Percentiles rank a stretch among this genome's conserved stretches.
phyloP scores from a whole-genome alignment of 2,329 filamentous ascomycete genomes.

The Atkinsonella texensis region DNA sequence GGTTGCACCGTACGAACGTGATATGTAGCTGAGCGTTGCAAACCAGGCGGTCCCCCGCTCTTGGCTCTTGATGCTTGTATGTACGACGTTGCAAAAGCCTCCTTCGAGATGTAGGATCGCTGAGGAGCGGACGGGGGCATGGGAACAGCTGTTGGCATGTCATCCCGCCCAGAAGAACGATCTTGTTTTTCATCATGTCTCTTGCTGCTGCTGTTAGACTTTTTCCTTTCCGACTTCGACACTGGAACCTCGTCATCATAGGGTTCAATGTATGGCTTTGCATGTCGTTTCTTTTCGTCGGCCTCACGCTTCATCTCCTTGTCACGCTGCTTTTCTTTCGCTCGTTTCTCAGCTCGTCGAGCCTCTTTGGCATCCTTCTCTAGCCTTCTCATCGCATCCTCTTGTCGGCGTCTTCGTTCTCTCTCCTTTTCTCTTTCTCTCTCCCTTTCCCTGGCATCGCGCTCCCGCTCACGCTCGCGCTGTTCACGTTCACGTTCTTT shows the following conservation, averaged over 20 bases:
- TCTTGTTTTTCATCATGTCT: conserved; percentile 27
- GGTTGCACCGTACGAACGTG: conserved; percentile 14
- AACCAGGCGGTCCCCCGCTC: conserved; percentile 5
- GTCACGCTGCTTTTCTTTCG: conserved; percentile 22
- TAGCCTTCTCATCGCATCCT: conserved; percentile 16
- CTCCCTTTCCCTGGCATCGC: neutral
- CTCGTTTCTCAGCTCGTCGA: conserved; percentile 23
- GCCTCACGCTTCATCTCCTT: conserved; percentile 26
- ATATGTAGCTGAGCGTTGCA: conserved; percentile 13
- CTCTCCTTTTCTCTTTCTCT: conserved; percentile 7
- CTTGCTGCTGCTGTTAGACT: conserved; percentile 23
- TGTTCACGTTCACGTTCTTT: conserved; percentile 12
- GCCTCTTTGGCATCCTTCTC: conserved; percentile 22
- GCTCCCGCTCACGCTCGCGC: conserved; percentile 10
- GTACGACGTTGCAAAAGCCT: conserved; percentile 16
- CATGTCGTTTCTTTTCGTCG: conserved; percentile 25
- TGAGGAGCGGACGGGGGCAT: conserved; percentile 13
- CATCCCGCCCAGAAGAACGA: conserved; percentile 22
- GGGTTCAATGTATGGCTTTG: conserved; percentile 24
- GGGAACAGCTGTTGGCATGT: conserved; percentile 12
- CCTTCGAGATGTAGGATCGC: conserved; percentile 11
- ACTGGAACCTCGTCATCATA: conserved; percentile 18
- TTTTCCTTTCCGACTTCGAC: conserved; percentile 25
- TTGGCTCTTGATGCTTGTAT: conserved; percentile 22
- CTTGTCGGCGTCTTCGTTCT: conserved; percentile 12